phyloP scores from a whole-genome alignment of 495 filamentous ascomycete genomes.

The Jackrogersella minutella region DNA sequence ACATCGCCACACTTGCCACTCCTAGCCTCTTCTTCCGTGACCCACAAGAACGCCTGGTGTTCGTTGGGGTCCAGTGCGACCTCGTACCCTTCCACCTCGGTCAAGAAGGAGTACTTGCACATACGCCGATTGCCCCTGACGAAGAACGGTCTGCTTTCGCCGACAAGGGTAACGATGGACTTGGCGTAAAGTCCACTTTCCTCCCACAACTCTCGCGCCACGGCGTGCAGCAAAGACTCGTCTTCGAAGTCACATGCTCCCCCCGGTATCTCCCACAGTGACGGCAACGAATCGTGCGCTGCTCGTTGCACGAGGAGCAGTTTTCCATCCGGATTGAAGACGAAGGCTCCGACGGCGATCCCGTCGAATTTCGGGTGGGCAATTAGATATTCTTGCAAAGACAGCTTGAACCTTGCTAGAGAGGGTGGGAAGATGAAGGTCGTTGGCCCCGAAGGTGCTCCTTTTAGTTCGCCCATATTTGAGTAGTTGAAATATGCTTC shows the following conservation, averaged over 20 bases:
- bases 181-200: slow-evolving; percentile 57
- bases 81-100: slow-evolving; percentile 48
- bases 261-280: slow-evolving; percentile 65
- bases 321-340: slow-evolving; percentile 46
- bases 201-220: slow-evolving; percentile 64
- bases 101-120: slow-evolving; percentile 50
- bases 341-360: slow-evolving; percentile 48
- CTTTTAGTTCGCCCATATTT: slow-evolving; percentile 40
- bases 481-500: slow-evolving; percentile 23
- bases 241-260: slow-evolving; percentile 61
- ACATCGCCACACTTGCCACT: slow-evolving; percentile 40
- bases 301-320: slow-evolving; percentile 62
- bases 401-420: slow-evolving; percentile 36
- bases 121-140: slow-evolving; percentile 46
- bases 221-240: slow-evolving; percentile 56
- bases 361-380: slow-evolving; percentile 31
- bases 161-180: slow-evolving; percentile 50
- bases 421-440: slow-evolving; percentile 40
- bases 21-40: slow-evolving; percentile 53
- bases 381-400: slow-evolving; percentile 37
- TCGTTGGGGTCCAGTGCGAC: slow-evolving; percentile 54
- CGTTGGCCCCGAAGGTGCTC: slow-evolving; percentile 22
- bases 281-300: slow-evolving; percentile 57
- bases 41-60: slow-evolving; percentile 54
- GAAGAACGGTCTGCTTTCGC: slow-evolving; percentile 46